Conservation (phyloP, 1,284 basidiomycete genomes). For the Erythrobasidium hasegawianum region DNA sequence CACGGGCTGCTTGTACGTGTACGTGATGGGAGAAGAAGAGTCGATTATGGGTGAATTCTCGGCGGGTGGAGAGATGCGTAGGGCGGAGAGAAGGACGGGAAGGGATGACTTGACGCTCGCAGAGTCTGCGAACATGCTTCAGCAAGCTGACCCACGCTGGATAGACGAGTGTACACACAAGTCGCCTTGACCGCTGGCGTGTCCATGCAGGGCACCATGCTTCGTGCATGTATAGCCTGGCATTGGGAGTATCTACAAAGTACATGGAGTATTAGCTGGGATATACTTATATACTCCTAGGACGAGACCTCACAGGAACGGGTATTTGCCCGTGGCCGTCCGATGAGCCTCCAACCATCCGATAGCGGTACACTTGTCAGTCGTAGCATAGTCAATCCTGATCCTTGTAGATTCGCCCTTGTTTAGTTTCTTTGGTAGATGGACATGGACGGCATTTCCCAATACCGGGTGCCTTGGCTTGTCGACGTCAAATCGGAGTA, state of each 20-base stretch:
- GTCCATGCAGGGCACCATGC: constrained; percentile 77
- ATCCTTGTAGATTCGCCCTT: constrained; percentile 57
- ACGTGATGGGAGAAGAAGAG: constrained; percentile 46
- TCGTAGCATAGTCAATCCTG: constrained; percentile 68
- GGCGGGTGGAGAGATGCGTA: constrained; percentile 68
- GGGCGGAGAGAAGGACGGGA: constrained; percentile 77
- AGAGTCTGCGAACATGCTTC: too few species aligned
- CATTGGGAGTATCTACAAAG: constrained; percentile 95
- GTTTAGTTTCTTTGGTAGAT: constrained; percentile 52
- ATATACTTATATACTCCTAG: too few species aligned
- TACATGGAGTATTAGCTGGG: too few species aligned
- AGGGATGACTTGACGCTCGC: constrained; percentile 70
- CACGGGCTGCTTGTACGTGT: constrained; percentile 68
- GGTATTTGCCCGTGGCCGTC: constrained; percentile 79
- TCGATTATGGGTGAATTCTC: constrained; percentile 58
- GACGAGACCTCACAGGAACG: too few species aligned
- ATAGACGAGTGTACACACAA: constrained; percentile 49
- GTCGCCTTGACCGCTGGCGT: constrained; percentile 51
- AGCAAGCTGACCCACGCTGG: too few species aligned
- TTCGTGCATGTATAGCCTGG: constrained; percentile 84
- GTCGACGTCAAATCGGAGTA: constrained; percentile 57
- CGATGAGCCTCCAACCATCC: constrained; percentile 78
- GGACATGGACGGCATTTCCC: constrained; percentile 64
- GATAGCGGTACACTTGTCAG: constrained; percentile 73
- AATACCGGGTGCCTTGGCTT: constrained; percentile 60